phyloP scores from a whole-genome alignment of 2,329 filamentous ascomycete species.

The Neopestalotiopsis sp. region DNA sequence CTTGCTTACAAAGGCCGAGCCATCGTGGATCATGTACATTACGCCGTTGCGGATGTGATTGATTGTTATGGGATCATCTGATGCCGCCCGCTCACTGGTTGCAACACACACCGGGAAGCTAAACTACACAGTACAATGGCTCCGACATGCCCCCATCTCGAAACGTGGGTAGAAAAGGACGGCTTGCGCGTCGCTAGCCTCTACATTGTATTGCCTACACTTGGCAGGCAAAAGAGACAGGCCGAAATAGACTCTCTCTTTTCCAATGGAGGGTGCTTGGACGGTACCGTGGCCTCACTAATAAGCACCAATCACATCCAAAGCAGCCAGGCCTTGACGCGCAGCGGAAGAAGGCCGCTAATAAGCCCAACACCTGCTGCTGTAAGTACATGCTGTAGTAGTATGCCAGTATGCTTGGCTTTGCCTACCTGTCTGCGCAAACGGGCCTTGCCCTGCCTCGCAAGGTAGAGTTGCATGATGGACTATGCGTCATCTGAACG shows the following conservation, averaged over 20 bases:
- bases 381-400: not conserved
- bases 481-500: constrained; percentile 15
- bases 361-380: not conserved
- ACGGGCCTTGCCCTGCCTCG: not conserved
- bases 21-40: not conserved
- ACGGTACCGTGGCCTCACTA: not conserved
- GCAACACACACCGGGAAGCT: not conserved
- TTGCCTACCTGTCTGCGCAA: not conserved
- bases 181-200: constrained; percentile 13
- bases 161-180: not conserved
- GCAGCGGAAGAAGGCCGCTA: constrained; percentile 4
- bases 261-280: not conserved
- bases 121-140: not conserved
- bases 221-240: not conserved
- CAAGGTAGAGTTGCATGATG: constrained; percentile 12
- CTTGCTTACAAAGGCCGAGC: not conserved
- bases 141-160: constrained; percentile 2
- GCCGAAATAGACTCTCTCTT: not conserved
- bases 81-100: not conserved
- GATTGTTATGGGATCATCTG: not conserved
- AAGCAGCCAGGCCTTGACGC: not conserved
- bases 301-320: constrained; percentile 11
- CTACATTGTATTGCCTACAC: not conserved
- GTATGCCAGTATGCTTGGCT: not conserved
- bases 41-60: not conserved